Evolutionary conservation across 495 filamentous ascomycete species (phyloP), one percentile per base, ranked within the genome.

Genomic region (Neurospora tetrasperma): DNA sequence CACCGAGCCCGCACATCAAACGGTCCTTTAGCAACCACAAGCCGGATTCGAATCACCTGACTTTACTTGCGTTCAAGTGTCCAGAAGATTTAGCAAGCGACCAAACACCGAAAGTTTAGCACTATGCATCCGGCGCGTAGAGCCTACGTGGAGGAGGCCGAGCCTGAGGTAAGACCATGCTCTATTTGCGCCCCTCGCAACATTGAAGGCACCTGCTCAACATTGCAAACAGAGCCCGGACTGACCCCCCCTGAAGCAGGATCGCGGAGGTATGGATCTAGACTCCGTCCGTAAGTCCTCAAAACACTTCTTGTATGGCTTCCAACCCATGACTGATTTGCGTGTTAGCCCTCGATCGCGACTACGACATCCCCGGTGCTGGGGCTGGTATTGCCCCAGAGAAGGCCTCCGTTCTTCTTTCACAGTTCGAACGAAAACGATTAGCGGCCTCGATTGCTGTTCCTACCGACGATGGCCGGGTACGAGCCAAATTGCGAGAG

Each of bases 121-220:
- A 86, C 83, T 89, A 94, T 98, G 85, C 96, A 98, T 84, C 96
- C 96, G 46, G 88, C 96, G 76, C 87, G 96, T 75, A 92, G 94
- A 80, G 94, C 96, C n/a, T 97, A 97, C 83, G 93, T 98, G 74
- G 96, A 98, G 85, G 96, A 97, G 77, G 90, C 83, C 11, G 85
- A 87, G 35, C 85, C 90, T 27, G 88, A 92, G 85, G 92, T 94
- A 88, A 88, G 90, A 59, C 39, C 39, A 73, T 71, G 71, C 74
- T 71, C 41, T 38, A 71, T 20, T 31, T 73, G 23, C 69, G 71
- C 66, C 75, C 69, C 72, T 74, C 72, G 72, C 72, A 74, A 75
- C 69, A 73, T 75, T 79, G 75, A 76, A 81, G 78, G 79, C 80
- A 76, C 75, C 46, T 71, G 71, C 75, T 78, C 73, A 79, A 77